These are phyloP conservation scores for Trametes villosa DNA, from an alignment of 768 basidiomycete species.

Conservation along the genomic window DNA sequence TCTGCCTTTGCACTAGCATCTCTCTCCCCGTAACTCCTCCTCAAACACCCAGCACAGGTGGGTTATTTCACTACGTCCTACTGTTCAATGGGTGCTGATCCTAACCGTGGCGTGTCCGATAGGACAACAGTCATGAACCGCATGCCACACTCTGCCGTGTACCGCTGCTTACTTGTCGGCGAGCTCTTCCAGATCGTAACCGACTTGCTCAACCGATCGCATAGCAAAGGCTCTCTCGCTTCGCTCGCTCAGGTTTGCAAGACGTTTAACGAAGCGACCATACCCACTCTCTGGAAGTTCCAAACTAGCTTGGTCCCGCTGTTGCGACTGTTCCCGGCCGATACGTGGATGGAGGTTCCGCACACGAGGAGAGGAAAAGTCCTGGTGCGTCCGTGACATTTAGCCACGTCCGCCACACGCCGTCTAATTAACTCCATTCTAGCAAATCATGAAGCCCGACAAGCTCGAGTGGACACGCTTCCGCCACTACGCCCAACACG, in stretches of 20 bases:
- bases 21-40: no score
- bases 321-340: background rate
- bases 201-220: background rate
- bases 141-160: background rate
- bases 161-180: constrained; percentile 6
- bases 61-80: no score
- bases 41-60: no score
- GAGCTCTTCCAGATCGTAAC: background rate
- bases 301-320: background rate
- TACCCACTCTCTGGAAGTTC: constrained; percentile 1
- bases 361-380: background rate
- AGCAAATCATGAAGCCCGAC: background rate
- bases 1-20: no score
- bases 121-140: background rate
- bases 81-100: no score
- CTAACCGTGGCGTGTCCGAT: no score
- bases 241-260: background rate
- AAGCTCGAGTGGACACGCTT: constrained; percentile 9
- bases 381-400: background rate
- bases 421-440: background rate
- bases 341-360: constrained; percentile 1
- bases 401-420: background rate
- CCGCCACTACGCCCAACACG: constrained; percentile 4
- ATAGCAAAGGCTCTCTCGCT: background rate
- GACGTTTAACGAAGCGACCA: background rate